These are phyloP conservation scores for Trichoderma orchidacearum DNA, from an alignment of 495 filamentous ascomycete genomes.

Conservation along the genomic window DNA sequence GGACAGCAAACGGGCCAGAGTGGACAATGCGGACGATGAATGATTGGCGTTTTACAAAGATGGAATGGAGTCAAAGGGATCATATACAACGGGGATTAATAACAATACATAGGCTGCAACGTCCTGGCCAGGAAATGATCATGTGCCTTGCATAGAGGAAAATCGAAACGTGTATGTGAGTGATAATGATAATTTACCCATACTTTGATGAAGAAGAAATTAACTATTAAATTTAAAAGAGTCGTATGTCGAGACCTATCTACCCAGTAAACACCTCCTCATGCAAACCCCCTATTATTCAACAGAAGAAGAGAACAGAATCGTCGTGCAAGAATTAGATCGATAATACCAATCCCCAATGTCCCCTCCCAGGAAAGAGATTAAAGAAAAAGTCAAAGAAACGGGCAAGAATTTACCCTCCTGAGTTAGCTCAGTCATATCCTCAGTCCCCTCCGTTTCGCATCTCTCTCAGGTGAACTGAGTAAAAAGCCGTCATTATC, in stretches of 20 bases:
- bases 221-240: background rate
- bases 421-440: background rate
- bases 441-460: background rate
- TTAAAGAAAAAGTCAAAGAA: background rate
- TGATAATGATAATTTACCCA: background rate
- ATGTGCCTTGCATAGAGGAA: background rate
- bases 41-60: background rate
- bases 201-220: background rate
- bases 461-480: slow-evolving; percentile 6
- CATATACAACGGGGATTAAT: background rate
- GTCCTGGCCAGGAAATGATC: background rate
- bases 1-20: slow-evolving; percentile 25
- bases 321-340: background rate
- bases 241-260: background rate
- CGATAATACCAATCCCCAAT: background rate
- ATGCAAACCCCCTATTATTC: background rate
- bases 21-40: slow-evolving; percentile 11
- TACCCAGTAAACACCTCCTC: background rate
- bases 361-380: background rate
- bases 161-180: background rate
- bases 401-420: background rate
- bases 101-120: too few relatives aligned
- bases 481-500: slow-evolving; percentile 30
- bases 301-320: background rate
- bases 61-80: background rate